Evolutionary conservation across 352 stramenopile genomes (phyloP).

Genomic region (Nothophytophthora sp.): DNA sequence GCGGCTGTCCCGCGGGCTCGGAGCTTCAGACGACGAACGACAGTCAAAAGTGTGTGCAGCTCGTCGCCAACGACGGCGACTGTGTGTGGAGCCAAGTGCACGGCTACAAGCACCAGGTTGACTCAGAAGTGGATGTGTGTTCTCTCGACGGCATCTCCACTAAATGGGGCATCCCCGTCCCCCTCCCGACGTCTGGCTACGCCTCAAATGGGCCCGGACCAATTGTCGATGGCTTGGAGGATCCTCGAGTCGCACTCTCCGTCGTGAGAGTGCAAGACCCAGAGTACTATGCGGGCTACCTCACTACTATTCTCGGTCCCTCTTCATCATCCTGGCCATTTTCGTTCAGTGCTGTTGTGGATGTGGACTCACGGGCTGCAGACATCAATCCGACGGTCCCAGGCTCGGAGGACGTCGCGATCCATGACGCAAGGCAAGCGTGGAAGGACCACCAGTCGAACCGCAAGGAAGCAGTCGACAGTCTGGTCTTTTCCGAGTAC

Average conservation of each 20-base stretch:
- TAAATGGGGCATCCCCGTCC: constrained; percentile 39
- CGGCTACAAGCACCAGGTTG: constrained; percentile 30
- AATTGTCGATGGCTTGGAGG: constrained; percentile 11
- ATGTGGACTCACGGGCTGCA: constrained; percentile 7
- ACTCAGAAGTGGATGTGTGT: constrained; percentile 16
- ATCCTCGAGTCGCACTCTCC: constrained; percentile 15
- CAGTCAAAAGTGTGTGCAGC: constrained; percentile 25
- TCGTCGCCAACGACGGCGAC: constrained; percentile 12
- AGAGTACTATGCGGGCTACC: constrained; percentile 21
- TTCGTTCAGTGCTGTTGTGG: constrained; percentile 17
- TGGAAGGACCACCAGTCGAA: constrained; percentile 57
- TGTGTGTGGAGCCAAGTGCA: constrained; percentile 49
- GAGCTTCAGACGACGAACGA: constrained; percentile 23
- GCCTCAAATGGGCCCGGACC: constrained; percentile 31
- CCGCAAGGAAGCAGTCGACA: constrained; percentile 36
- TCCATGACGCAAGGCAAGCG: constrained; percentile 23
- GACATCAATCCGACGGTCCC: constrained; percentile 13
- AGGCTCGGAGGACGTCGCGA: not conserved
- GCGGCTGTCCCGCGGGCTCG: constrained; percentile 46
- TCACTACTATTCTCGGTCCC: constrained; percentile 9
- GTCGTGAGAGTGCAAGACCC: constrained; percentile 22
- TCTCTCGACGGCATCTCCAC: constrained; percentile 36
- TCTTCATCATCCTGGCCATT: constrained; percentile 12
- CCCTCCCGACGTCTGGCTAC: constrained; percentile 55
- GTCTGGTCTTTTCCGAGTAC: constrained; percentile 35